These are phyloP conservation scores for Epichloe uncinata DNA, from an alignment of 2,329 filamentous ascomycete genomes.

Conservation along the genomic window DNA sequence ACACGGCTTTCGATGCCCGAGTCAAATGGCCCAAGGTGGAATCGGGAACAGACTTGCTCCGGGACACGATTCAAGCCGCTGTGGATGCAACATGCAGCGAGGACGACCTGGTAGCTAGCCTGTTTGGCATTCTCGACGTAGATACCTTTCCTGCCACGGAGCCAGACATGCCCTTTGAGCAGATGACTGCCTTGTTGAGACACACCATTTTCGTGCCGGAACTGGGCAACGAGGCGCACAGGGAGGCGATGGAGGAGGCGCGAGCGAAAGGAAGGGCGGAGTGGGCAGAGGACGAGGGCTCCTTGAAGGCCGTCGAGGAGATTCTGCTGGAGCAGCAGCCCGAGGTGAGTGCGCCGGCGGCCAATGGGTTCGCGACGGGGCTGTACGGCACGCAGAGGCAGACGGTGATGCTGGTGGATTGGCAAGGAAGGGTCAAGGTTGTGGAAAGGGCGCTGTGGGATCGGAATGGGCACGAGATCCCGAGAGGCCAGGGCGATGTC, in stretches of 20 bases:
- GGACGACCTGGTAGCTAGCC: conserved; percentile 32
- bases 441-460: conserved; percentile 49
- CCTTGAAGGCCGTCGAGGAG: conserved; percentile 23
- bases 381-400: conserved; percentile 54
- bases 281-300: conserved; percentile 22
- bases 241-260: conserved; percentile 30
- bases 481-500: conserved; percentile 40
- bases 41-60: conserved; percentile 34
- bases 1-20: conserved; percentile 41
- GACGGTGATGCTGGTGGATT: conserved; percentile 48
- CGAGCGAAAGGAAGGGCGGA: conserved; percentile 23
- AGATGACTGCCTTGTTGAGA: conserved; percentile 39
- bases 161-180: conserved; percentile 33
- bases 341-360: conserved; percentile 16
- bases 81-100: conserved; percentile 25
- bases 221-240: conserved; percentile 37
- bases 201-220: conserved; percentile 49
- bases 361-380: conserved; percentile 38
- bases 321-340: conserved; percentile 24
- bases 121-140: conserved; percentile 43
- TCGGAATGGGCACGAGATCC: conserved; percentile 38
- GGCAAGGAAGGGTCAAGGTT: conserved; percentile 47
- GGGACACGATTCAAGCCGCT: conserved; percentile 27
- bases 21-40: conserved; percentile 48
- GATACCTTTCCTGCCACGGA: conserved; percentile 38